Conservation (phyloP, 306 rosid species). For the Fragaria iinumae region DNA sequence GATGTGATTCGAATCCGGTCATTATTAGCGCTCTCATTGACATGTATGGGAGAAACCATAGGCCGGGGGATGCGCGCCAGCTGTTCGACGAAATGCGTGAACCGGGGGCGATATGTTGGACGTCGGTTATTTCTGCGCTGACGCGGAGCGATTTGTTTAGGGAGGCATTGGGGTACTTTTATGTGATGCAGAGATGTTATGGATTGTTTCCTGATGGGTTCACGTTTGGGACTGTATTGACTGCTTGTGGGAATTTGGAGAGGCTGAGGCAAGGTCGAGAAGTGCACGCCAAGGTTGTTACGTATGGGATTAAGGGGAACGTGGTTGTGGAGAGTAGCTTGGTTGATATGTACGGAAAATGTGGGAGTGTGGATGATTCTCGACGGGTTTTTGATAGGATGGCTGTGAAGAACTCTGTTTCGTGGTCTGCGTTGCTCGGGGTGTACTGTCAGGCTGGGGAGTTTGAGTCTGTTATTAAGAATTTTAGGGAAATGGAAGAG, state of each 20-base stretch:
- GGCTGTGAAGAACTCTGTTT: conserved; percentile 57
- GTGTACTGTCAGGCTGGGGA: conserved; percentile 73
- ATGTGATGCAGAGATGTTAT: conserved; percentile 41
- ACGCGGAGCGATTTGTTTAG: conserved; percentile 62
- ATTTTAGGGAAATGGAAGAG: conserved; percentile 60
- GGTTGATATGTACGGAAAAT: conserved; percentile 94
- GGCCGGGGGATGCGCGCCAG: conserved; percentile 39
- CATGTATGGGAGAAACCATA: conserved; percentile 67
- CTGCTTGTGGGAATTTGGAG: conserved; percentile 71
- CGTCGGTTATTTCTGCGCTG: conserved; percentile 56
- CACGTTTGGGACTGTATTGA: conserved; percentile 64
- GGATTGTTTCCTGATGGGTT: conserved; percentile 64
- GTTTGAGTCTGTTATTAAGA: conserved; percentile 50
- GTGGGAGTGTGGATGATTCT: conserved; percentile 50
- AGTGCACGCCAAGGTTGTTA: conserved; percentile 64
- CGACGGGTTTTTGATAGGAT: conserved; percentile 60
- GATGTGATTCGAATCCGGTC: conserved; percentile 52
- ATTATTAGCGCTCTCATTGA: conserved; percentile 56
- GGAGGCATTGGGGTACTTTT: conserved; percentile 57
- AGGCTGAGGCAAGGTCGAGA: conserved; percentile 65
- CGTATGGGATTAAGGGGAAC: conserved; percentile 52
- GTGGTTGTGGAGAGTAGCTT: conserved; percentile 87
- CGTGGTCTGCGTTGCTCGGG: conserved; percentile 79
- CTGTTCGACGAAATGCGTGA: conserved; percentile 68
- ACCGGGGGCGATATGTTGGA: conserved; percentile 69